Percentiles rank a stretch among this genome's conserved stretches.
Evolutionary conservation across 2,329 filamentous ascomycete species (phyloP).

Genomic region (Nemania serpens): DNA sequence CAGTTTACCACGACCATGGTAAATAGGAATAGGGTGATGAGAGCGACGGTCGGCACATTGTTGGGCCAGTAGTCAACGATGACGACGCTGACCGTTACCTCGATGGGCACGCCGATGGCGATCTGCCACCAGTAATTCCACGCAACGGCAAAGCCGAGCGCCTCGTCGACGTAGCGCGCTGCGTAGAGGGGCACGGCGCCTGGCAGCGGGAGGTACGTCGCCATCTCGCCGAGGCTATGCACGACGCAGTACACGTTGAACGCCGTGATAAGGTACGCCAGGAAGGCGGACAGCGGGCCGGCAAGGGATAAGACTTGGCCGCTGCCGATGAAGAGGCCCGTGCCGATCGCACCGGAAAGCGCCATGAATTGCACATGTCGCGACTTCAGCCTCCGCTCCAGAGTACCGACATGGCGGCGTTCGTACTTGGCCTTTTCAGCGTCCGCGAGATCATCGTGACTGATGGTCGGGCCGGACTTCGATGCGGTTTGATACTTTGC

Average conservation of each 20-base stretch:
- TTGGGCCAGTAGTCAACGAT: conserved; percentile 52
- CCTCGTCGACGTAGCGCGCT: conserved; percentile 53
- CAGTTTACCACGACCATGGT: conserved; percentile 47
- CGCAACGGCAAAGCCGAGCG: conserved; percentile 53
- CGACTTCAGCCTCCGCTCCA: conserved; percentile 47
- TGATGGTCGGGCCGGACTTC: conserved; percentile 12
- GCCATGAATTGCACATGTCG: conserved; percentile 53
- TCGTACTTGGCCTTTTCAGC: conserved; percentile 37
- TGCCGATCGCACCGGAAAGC: conserved; percentile 53
- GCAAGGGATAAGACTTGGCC: conserved; percentile 50
- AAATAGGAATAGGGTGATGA: conserved; percentile 46
- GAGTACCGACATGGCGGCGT: conserved; percentile 42
- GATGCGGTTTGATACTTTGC: conserved; percentile 20
- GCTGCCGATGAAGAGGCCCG: conserved; percentile 51
- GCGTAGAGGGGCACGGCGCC: conserved; percentile 58
- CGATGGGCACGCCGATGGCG: conserved; percentile 54
- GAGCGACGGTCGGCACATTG: conserved; percentile 33
- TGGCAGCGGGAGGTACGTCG: conserved; percentile 63
- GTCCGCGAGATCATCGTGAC: conserved; percentile 27
- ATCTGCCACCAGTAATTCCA: conserved; percentile 59
- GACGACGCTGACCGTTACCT: conserved; percentile 52
- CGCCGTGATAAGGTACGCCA: conserved; percentile 50
- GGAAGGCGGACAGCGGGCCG: conserved; percentile 48
- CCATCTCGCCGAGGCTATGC: conserved; percentile 60
- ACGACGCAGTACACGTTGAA: conserved; percentile 56